Percentiles rank a stretch among this genome's conserved stretches.
Conservation (phyloP, 1,284 basidiomycete genomes). For the Boletellus deceptivus region DNA sequence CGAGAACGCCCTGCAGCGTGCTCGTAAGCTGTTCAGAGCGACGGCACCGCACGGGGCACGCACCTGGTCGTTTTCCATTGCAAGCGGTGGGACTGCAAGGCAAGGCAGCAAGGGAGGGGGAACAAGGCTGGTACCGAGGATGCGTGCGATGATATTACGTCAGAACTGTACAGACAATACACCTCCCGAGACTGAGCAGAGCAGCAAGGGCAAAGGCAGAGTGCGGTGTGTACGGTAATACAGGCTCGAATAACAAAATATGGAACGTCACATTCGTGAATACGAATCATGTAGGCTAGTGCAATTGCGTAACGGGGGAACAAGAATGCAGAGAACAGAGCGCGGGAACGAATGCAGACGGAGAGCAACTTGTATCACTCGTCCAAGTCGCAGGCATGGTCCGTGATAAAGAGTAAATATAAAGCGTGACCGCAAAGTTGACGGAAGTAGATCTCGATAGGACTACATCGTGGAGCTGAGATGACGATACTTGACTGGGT, state of each 20-base stretch:
- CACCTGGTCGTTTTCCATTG: conserved; percentile 82
- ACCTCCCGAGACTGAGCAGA: too few relatives aligned
- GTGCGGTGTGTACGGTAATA: too few relatives aligned
- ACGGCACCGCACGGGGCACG: conserved; percentile 19
- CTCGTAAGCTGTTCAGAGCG: conserved; percentile 1
- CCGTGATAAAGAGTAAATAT: conserved; percentile 26
- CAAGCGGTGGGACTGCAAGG: conserved; percentile 23
- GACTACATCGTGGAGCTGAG: conserved; percentile 30
- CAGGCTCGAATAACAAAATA: conserved; percentile 12
- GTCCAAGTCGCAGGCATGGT: conserved; percentile 32
- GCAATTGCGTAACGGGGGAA: conserved; percentile 14
- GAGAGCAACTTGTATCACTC: conserved; percentile 19
- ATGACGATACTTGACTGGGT: conserved; percentile 23
- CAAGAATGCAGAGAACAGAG: conserved; percentile 28
- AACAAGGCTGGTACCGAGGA: conserved; percentile 2
- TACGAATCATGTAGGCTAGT: conserved; percentile 23
- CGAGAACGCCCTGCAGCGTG: conserved; percentile 82
- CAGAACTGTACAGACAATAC: conserved; percentile 31
- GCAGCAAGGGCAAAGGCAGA: too few relatives aligned
- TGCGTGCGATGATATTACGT: conserved; percentile 27
- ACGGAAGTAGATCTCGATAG: conserved; percentile 23
- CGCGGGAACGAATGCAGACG: conserved; percentile 16
- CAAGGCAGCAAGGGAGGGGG: conserved; percentile 4
- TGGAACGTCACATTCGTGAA: conserved; percentile 15
- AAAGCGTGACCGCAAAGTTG: conserved; percentile 13